These are phyloP conservation scores for Aspergillus affinis DNA, from an alignment of 495 filamentous ascomycete genomes.

Conservation along the genomic window DNA sequence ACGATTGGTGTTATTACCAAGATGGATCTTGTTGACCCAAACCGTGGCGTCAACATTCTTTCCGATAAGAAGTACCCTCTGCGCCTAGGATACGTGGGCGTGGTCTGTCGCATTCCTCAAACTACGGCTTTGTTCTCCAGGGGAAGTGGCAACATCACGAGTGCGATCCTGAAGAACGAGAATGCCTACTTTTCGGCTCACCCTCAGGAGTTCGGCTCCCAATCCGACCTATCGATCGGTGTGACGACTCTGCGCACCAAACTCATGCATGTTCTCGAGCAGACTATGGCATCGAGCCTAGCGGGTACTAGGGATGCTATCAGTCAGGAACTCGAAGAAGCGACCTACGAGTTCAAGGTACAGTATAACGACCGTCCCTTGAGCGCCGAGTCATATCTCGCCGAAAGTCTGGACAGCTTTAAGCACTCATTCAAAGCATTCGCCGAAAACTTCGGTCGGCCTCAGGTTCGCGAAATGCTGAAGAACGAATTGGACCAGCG, in stretches of 20 bases:
- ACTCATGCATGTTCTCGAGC: slow-evolving; percentile 94
- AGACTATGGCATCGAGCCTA: slow-evolving; percentile 91
- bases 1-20: slow-evolving; percentile 99
- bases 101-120: slow-evolving; percentile 78
- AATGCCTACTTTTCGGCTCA: slow-evolving; percentile 83
- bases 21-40: slow-evolving; percentile 94
- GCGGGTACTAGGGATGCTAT: slow-evolving; percentile 87
- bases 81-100: slow-evolving; percentile 93
- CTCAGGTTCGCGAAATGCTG: slow-evolving; percentile 82
- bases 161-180: slow-evolving; percentile 84
- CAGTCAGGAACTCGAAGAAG: slow-evolving; percentile 92
- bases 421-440: slow-evolving; percentile 98
- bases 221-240: slow-evolving; percentile 71
- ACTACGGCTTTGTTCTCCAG: slow-evolving; percentile 79
- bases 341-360: slow-evolving; percentile 98
- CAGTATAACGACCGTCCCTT: slow-evolving; percentile 97
- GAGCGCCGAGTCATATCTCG: slow-evolving; percentile 93
- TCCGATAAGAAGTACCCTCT: slow-evolving; percentile 91
- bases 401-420: slow-evolving; percentile 90
- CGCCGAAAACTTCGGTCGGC: slow-evolving; percentile 82
- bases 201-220: slow-evolving; percentile 72
- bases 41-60: slow-evolving; percentile 73
- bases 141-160: slow-evolving; percentile 78
- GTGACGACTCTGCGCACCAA: slow-evolving; percentile 88
- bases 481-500: slow-evolving; percentile 93